These are phyloP conservation scores for Malania oleifera DNA, from an alignment of 164 flowering plant species.

Conservation along the genomic window DNA sequence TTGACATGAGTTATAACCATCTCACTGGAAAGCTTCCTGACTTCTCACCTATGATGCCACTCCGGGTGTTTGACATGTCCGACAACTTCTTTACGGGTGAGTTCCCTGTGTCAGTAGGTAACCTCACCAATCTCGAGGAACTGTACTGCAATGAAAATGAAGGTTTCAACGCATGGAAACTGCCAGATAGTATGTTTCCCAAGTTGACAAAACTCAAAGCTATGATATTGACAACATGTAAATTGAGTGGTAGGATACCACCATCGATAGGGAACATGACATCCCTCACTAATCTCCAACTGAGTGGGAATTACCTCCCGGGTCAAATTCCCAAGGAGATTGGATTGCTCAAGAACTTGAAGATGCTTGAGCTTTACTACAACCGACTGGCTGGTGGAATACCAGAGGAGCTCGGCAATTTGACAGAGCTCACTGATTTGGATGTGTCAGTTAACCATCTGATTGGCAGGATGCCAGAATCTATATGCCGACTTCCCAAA, in stretches of 20 bases:
- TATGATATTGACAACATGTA: conserved; percentile 61
- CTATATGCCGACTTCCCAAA: conserved; percentile 60
- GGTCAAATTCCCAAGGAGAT: conserved; percentile 68
- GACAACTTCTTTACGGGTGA: conserved; percentile 57
- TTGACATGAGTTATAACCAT: conserved; percentile 34
- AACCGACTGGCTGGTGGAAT: conserved; percentile 61
- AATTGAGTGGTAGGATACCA: conserved; percentile 59
- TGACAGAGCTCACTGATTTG: conserved; percentile 55
- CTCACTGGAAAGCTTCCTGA: conserved; percentile 58
- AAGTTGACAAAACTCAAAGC: conserved; percentile 41
- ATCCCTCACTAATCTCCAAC: conserved; percentile 64
- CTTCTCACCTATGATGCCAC: conserved; percentile 45
- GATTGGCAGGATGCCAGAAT: conserved; percentile 65
- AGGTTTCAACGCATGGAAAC: conserved; percentile 43
- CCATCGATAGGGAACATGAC: conserved; percentile 70
- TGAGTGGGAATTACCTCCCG: conserved; percentile 60
- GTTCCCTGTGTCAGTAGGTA: conserved; percentile 65
- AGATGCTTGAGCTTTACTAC: conserved; percentile 71
- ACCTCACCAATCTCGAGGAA: conserved; percentile 65
- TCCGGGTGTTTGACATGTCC: conserved; percentile 61
- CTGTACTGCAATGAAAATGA: conserved; percentile 61
- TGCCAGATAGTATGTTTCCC: conserved; percentile 46
- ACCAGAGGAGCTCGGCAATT: conserved; percentile 77
- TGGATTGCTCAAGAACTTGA: conserved; percentile 53
- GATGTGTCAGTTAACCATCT: conserved; percentile 75